phyloP scores from a whole-genome alignment of 2,329 filamentous ascomycete species.

The Stachybotrys echinatus region DNA sequence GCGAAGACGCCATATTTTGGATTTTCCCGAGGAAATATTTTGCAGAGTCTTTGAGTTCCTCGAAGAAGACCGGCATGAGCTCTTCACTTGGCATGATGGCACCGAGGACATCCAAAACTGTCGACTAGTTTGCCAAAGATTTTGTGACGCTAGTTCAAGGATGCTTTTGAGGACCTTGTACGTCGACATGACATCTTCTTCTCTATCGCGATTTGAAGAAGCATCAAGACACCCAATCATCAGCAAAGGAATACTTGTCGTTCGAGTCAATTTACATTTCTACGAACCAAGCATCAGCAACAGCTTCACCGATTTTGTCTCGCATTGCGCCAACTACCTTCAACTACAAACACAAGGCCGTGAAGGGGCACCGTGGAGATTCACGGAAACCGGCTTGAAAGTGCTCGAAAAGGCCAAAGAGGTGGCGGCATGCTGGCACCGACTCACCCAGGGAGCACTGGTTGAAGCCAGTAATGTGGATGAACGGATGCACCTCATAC shows the following conservation, averaged over 20 bases:
- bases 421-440: background rate
- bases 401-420: background rate
- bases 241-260: slow-evolving; percentile 1
- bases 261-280: background rate
- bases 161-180: no score
- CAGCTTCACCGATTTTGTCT: background rate
- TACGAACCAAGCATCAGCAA: slow-evolving; percentile 1
- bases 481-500: background rate
- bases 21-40: no score
- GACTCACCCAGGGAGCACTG: background rate
- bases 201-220: slow-evolving; percentile 2
- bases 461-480: background rate
- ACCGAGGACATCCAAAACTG: no score
- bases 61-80: no score
- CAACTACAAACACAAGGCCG: no score
- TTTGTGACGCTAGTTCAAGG: no score
- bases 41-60: no score
- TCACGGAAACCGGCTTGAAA: background rate
- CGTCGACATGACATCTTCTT: background rate
- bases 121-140: no score
- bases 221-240: slow-evolving; percentile 2
- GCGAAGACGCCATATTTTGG: no score
- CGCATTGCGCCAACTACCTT: background rate
- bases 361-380: no score
- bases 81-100: no score